These are phyloP conservation scores for Penicillium coffeae DNA, from an alignment of 495 filamentous ascomycete species.

Conservation along the genomic window DNA sequence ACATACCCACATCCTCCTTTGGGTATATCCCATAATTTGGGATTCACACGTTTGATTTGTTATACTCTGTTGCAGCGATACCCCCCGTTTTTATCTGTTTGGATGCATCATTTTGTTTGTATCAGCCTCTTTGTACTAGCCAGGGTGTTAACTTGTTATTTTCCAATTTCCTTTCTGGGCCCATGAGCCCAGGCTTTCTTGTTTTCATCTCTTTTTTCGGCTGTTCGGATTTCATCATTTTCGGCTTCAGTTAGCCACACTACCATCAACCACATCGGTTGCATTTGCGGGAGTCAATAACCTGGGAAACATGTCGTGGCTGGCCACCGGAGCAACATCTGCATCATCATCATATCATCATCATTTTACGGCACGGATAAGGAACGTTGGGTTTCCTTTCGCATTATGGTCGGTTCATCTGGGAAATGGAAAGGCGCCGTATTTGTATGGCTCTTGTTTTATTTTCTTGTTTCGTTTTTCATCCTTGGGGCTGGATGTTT, in stretches of 20 bases:
- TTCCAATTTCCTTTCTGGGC: background rate
- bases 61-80: slow-evolving; percentile 23
- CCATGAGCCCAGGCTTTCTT: no score
- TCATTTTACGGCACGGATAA: slow-evolving; percentile 8
- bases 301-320: slow-evolving; percentile 21
- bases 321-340: slow-evolving; percentile 22
- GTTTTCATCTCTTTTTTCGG: slow-evolving; percentile 5
- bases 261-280: slow-evolving; percentile 8
- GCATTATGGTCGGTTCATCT: slow-evolving; percentile 7
- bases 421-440: slow-evolving; percentile 8
- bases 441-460: slow-evolving; percentile 1
- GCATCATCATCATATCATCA: slow-evolving; percentile 7
- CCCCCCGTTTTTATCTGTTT: slow-evolving; percentile 20
- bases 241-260: slow-evolving; percentile 14
- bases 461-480: background rate
- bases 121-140: slow-evolving; percentile 1
- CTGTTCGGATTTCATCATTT: slow-evolving; percentile 9
- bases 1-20: background rate
- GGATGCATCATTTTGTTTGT: slow-evolving; percentile 6
- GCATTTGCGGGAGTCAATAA: slow-evolving; percentile 29
- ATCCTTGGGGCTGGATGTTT: background rate
- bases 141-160: slow-evolving; percentile 9
- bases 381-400: slow-evolving; percentile 12
- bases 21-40: slow-evolving; percentile 6
- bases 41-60: slow-evolving; percentile 17